A percentile compares a stretch with the other conserved stretches of the same genome.
These are phyloP conservation scores for Mucor saturninus DNA, from an alignment of 371 early-diverging fungal species.

Conservation along the genomic window DNA sequence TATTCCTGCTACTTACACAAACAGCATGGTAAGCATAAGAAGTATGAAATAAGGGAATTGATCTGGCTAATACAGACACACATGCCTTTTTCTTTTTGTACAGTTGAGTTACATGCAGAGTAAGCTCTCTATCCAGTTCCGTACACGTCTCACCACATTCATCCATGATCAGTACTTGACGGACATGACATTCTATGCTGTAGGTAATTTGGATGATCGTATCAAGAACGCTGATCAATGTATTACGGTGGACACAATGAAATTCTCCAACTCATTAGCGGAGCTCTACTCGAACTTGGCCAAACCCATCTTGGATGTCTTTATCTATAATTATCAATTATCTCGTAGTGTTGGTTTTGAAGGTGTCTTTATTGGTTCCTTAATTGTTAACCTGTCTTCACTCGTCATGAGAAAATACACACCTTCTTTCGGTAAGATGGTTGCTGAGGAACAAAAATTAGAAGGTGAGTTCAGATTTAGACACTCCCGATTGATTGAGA, in stretches of 20 bases:
- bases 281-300: constrained; percentile 85
- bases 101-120: constrained; percentile 83
- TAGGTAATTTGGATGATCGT: constrained; percentile 83
- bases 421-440: constrained; percentile 89
- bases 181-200: constrained; percentile 87
- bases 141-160: constrained; percentile 82
- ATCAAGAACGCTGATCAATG: constrained; percentile 91
- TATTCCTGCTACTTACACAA: constrained; percentile 95
- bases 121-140: constrained; percentile 84
- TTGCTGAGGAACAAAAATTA: constrained; percentile 79
- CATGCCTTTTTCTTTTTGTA: constrained; percentile 21
- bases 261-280: constrained; percentile 79
- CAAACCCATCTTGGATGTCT: constrained; percentile 87
- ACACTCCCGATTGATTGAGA: constrained; percentile 85
- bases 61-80: constrained; percentile 8
- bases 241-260: constrained; percentile 88
- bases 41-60: no score
- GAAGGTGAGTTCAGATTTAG: constrained; percentile 91
- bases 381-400: constrained; percentile 77
- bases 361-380: constrained; percentile 68
- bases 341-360: constrained; percentile 79
- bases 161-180: constrained; percentile 85
- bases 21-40: constrained; percentile 75
- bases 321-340: constrained; percentile 87
- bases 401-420: constrained; percentile 77